Percentiles rank a stretch among this genome's conserved stretches.
phyloP scores from a whole-genome alignment of 1,284 basidiomycete species.

The Chalciporus piperatoides region DNA sequence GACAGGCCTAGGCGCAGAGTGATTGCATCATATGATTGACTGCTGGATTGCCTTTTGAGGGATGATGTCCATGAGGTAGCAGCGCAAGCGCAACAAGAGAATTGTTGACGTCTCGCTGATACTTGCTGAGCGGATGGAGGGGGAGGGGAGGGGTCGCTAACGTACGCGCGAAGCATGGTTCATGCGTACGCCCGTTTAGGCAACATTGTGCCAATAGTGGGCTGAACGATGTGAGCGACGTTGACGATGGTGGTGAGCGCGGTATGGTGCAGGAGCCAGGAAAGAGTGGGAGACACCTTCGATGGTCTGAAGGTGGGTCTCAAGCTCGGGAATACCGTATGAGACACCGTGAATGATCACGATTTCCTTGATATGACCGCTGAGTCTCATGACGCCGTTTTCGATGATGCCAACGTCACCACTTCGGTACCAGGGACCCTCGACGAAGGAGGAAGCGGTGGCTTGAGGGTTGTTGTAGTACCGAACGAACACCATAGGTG shows the following conservation, averaged over 20 bases:
- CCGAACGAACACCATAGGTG: constrained; percentile 38
- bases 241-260: too few species aligned
- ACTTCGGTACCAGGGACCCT: constrained; percentile 43
- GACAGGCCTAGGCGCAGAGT: too few species aligned
- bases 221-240: too few species aligned
- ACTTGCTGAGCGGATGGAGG: constrained; percentile 18
- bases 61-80: background rate
- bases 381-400: constrained; percentile 37
- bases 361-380: constrained; percentile 44
- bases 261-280: constrained; percentile 37
- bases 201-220: too few species aligned
- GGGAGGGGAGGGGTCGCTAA: constrained; percentile 11
- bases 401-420: constrained; percentile 40
- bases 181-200: too few species aligned
- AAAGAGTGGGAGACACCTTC: constrained; percentile 37
- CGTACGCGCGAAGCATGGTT: too few species aligned
- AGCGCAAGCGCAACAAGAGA: constrained; percentile 1
- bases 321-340: constrained; percentile 40
- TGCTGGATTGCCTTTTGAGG: too few species aligned
- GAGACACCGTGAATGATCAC: constrained; percentile 46
- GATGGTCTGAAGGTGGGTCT: constrained; percentile 39
- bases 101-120: constrained; percentile 20
- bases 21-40: too few species aligned
- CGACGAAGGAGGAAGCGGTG: constrained; percentile 36
- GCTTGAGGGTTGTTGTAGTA: constrained; percentile 42